phyloP scores from a whole-genome alignment of 1,284 basidiomycete genomes.

The Neotropicomus parvogracilis region DNA sequence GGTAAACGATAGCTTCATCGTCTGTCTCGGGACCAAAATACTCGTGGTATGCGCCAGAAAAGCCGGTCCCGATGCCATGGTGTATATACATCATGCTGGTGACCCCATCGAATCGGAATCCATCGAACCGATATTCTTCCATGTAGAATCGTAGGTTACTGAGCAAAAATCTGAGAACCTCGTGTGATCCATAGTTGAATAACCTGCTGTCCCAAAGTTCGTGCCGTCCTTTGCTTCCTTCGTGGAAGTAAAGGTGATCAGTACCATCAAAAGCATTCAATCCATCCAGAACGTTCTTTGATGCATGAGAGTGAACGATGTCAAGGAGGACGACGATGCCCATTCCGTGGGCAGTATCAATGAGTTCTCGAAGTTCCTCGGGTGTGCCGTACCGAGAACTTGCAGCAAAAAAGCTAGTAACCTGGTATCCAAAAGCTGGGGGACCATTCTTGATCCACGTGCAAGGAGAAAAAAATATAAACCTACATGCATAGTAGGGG shows the following conservation, averaged over 20 bases:
- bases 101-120: conserved; percentile 97
- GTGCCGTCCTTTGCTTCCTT: conserved; percentile 84
- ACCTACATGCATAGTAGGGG: conserved; percentile 94
- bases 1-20: conserved; percentile 86
- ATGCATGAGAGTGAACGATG: conserved; percentile 96
- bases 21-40: conserved; percentile 91
- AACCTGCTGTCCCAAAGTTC: conserved; percentile 96
- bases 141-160: conserved; percentile 95
- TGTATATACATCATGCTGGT: conserved; percentile 99
- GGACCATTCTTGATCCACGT: conserved; percentile 10
- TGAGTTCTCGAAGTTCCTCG: conserved; percentile 92
- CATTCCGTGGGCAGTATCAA: conserved; percentile 93
- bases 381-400: conserved; percentile 93
- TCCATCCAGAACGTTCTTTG: conserved; percentile 96
- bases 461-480: conserved; percentile 2
- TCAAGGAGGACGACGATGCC: conserved; percentile 93
- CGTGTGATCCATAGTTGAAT: conserved; percentile 95
- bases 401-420: conserved; percentile 97
- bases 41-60: conserved; percentile 97
- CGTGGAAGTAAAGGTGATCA: conserved; percentile 97
- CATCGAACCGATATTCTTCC: conserved; percentile 94
- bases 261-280: conserved; percentile 95
- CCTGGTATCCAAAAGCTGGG: conserved; percentile 93
- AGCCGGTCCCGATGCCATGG: conserved; percentile 96
- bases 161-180: conserved; percentile 91